A percentile compares a stretch with the other conserved stretches of the same genome.
Conservation (phyloP, 345 rosid species). For the Camelina neglecta region DNA sequence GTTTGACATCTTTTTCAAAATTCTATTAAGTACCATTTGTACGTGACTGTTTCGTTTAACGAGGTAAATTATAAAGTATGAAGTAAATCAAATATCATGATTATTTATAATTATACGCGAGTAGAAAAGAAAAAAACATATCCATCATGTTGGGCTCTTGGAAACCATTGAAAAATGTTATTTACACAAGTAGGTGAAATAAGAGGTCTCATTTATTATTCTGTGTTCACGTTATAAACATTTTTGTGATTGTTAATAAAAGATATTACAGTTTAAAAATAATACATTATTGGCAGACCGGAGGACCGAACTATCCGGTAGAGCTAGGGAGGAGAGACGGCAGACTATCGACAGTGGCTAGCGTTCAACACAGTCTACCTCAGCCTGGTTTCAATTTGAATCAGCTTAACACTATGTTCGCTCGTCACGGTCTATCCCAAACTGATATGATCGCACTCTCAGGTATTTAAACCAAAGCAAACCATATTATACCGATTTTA, state of each 20-base stretch:
- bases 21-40: too few relatives aligned
- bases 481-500: background rate
- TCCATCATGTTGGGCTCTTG: too few relatives aligned
- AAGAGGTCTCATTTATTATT: too few relatives aligned
- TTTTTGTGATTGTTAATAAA: conserved; percentile 1
- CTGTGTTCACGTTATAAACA: background rate
- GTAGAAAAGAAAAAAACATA: too few relatives aligned
- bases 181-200: too few relatives aligned
- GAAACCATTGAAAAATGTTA: too few relatives aligned
- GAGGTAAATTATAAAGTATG: too few relatives aligned
- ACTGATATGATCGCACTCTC: conserved; percentile 90
- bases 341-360: conserved; percentile 60
- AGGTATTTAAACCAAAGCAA: conserved; percentile 47
- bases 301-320: conserved; percentile 79
- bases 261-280: background rate
- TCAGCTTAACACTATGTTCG: conserved; percentile 72
- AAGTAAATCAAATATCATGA: too few relatives aligned
- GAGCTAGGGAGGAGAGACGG: conserved; percentile 90
- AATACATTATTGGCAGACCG: conserved; percentile 52
- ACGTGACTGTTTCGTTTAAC: too few relatives aligned
- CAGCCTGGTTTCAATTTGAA: conserved; percentile 57
- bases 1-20: too few relatives aligned
- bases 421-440: conserved; percentile 61
- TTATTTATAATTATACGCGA: too few relatives aligned
- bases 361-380: conserved; percentile 71